Percentiles rank a stretch among this genome's conserved stretches.
Conservation (phyloP, 768 basidiomycete species). For the Macrolepiota fuliginosa region DNA sequence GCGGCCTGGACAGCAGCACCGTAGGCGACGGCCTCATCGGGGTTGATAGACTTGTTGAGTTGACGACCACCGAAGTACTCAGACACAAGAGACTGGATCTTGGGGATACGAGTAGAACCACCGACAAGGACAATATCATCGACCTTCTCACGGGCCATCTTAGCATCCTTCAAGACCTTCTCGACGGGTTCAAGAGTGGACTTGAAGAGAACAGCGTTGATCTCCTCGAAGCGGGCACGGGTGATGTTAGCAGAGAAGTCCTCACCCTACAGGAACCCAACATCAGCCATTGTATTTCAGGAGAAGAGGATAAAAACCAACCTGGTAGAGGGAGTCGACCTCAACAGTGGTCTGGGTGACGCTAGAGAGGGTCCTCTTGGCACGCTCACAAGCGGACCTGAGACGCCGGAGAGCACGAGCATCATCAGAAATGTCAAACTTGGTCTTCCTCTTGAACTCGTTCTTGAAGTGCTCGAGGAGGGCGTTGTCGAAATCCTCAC, state of each 20-base stretch:
- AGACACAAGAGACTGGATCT: conserved; percentile 96
- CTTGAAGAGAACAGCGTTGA: conserved; percentile 93
- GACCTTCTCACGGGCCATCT: conserved; percentile 96
- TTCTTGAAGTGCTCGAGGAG: conserved; percentile 98
- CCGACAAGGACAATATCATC: conserved; percentile 99
- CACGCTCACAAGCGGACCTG: conserved; percentile 97
- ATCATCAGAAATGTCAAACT: conserved; percentile 96
- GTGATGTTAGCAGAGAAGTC: conserved; percentile 99
- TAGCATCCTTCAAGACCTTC: conserved; percentile 98
- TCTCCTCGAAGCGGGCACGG: conserved; percentile 99
- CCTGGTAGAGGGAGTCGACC: conserved; percentile 97
- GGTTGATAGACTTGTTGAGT: conserved; percentile 99
- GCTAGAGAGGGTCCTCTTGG: conserved; percentile 97
- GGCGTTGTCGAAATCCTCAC: conserved; percentile 99
- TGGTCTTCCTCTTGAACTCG: conserved; percentile 98
- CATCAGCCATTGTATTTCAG: neutral
- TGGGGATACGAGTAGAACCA: conserved; percentile 99
- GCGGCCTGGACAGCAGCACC: conserved; percentile 99
- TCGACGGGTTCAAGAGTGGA: conserved; percentile 98
- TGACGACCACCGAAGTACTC: conserved; percentile 98
- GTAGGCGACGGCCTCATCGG: conserved; percentile 99
- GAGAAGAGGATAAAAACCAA: conserved; percentile 27
- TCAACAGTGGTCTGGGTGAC: conserved; percentile 99
- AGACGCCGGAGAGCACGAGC: conserved; percentile 95
- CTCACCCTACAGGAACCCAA: conserved; percentile 59